phyloP scores from a whole-genome alignment of 75 land plant species.

The Pinus tabuliformis region DNA sequence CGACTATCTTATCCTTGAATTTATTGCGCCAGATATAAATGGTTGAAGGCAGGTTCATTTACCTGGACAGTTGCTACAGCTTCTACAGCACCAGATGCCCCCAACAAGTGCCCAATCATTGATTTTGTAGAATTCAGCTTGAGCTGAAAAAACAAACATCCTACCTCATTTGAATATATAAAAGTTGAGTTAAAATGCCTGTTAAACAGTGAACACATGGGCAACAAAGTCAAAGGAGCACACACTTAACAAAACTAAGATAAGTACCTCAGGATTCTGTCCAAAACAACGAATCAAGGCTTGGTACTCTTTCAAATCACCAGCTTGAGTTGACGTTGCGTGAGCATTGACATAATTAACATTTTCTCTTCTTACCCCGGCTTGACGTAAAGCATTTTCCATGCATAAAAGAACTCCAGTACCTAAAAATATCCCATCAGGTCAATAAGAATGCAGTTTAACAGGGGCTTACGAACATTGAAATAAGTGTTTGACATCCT shows the following conservation, averaged over 20 bases:
- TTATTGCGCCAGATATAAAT: background rate
- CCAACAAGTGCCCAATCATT: conserved; percentile 52
- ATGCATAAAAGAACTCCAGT: conserved; percentile 44
- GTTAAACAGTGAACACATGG: background rate
- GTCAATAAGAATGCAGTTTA: no score
- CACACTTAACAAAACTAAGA: background rate
- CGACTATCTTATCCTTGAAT: background rate
- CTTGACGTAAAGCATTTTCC: conserved; percentile 40
- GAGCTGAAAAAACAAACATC: conserved; percentile 24
- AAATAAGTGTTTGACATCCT: background rate
- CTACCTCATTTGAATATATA: background rate
- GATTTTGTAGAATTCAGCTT: conserved; percentile 52
- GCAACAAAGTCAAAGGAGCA: background rate
- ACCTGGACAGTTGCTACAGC: conserved; percentile 61
- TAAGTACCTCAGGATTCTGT: conserved; percentile 31
- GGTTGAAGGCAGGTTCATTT: background rate
- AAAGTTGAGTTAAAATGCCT: background rate
- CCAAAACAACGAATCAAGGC: conserved; percentile 44
- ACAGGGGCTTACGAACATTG: background rate
- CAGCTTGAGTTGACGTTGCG: conserved; percentile 56
- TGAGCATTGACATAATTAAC: conserved; percentile 58
- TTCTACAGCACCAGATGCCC: conserved; percentile 54
- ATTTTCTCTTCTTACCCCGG: conserved; percentile 36
- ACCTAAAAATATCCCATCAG: conserved; percentile 16
- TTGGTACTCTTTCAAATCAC: conserved; percentile 51